These are phyloP conservation scores for Gynochthodes officinalis DNA, from an alignment of 257 asterid genomes.

Conservation along the genomic window DNA sequence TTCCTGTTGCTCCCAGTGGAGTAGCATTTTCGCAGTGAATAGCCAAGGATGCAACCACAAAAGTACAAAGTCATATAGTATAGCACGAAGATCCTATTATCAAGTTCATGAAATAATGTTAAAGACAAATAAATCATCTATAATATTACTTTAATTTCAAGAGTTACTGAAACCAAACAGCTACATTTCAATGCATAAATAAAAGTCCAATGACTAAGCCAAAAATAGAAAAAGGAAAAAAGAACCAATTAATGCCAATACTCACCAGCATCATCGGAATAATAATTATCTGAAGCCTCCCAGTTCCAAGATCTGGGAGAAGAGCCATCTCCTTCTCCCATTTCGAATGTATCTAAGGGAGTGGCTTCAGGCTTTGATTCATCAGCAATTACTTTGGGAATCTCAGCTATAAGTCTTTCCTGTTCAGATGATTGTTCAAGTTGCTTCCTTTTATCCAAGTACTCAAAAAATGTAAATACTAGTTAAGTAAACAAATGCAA, in stretches of 20 bases:
- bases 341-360: conserved; percentile 25
- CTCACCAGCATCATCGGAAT: conserved; percentile 59
- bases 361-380: conserved; percentile 48
- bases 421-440: conserved; percentile 66
- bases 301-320: conserved; percentile 46
- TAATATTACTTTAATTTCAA: no score
- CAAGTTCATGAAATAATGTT: no score
- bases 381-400: conserved; percentile 77
- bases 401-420: conserved; percentile 49
- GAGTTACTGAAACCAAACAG: no score
- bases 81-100: no score
- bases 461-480: conserved; percentile 49
- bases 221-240: no score
- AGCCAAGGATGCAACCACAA: no score
- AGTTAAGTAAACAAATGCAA: conserved; percentile 43
- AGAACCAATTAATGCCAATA: conserved; percentile 5
- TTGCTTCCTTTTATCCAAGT: conserved; percentile 58
- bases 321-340: conserved; percentile 31
- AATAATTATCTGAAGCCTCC: conserved; percentile 43
- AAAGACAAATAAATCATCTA: no score
- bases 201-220: not conserved
- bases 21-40: no score
- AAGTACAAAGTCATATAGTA: no score
- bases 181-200: no score
- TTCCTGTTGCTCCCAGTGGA: no score